These are phyloP conservation scores for Globisporangium solare DNA, from an alignment of 352 stramenopile species.

Conservation along the genomic window DNA sequence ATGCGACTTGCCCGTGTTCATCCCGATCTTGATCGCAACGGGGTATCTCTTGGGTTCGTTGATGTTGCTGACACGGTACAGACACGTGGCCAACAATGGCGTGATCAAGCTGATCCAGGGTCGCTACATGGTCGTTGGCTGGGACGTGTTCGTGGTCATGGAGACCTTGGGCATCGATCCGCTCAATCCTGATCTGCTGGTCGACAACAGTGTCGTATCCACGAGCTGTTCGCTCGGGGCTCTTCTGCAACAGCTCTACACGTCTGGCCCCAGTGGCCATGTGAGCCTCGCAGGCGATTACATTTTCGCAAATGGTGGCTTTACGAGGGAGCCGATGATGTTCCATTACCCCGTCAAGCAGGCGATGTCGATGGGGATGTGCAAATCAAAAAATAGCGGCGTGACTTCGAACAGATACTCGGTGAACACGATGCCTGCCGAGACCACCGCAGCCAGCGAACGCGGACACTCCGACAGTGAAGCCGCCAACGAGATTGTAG, in stretches of 20 bases:
- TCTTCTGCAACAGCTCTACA: slow-evolving; percentile 45
- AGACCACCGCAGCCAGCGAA: background rate
- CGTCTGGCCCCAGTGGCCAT: slow-evolving; percentile 40
- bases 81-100: slow-evolving; percentile 36
- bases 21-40: slow-evolving; percentile 20
- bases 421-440: background rate
- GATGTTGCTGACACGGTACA: slow-evolving; percentile 37
- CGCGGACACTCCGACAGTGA: background rate
- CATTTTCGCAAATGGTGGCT: slow-evolving; percentile 37
- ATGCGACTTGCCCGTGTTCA: slow-evolving; percentile 31
- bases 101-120: slow-evolving; percentile 39
- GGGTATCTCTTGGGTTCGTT: slow-evolving; percentile 21
- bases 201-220: slow-evolving; percentile 16
- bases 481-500: background rate
- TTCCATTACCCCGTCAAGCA: slow-evolving; percentile 33
- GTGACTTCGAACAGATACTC: background rate
- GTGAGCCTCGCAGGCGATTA: slow-evolving; percentile 44
- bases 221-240: slow-evolving; percentile 35
- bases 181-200: slow-evolving; percentile 18
- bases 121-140: slow-evolving; percentile 45
- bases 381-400: background rate
- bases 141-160: slow-evolving; percentile 33
- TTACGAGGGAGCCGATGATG: slow-evolving; percentile 22
- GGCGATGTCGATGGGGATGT: slow-evolving; percentile 28
- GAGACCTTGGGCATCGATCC: slow-evolving; percentile 45